Base-by-base conservation (phyloP, 768 basidiomycete genomes). In the Xerocomus potaroensis region DNA sequence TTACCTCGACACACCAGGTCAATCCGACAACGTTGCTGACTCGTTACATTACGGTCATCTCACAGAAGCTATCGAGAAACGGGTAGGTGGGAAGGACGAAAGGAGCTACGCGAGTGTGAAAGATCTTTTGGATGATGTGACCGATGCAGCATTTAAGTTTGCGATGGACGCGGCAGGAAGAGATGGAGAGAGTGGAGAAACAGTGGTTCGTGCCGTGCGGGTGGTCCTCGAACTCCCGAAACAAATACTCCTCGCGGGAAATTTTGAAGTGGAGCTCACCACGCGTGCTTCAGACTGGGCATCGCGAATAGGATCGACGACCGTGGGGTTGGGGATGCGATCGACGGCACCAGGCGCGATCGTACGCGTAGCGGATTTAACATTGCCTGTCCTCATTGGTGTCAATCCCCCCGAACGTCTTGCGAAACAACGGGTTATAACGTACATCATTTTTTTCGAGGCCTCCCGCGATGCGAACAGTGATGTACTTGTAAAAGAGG, bases 11-110 rank as follows among this genome's bases (percentile, higher is more conserved):
- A 41, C 54, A 0, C 72, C 81, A 0, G 80, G 74, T 0, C 41
- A 54, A 21, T 68, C 73, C 0, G 82, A 84, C 61, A 60, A 79
- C 51, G 76, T 85, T 14, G 47, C 60, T 0, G 72, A 81, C 47
- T 79, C 81, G 0, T 65, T 88, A 6, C 78, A 87, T 62, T 87
- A 89, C 57, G 81, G 82, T 4, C 70, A 76, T 22, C 72, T 87
- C 23, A 67, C 75, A 19, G 83, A 83, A 55, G 60, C 63, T 0
- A 65, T 80, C 43, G 62, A 62, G n/a, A 49, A 19, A 1, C 63
- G 71, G 1, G 56, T 67, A 8, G 41, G 63, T 12, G 16, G 24
- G 10, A 46, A 30, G 47, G 45, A 19, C 3, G 54, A 58, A 0
- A 53, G 16, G 0, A 47, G 38, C 36, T 74, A 71, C 23, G 27